Percentiles rank a stretch among this genome's conserved stretches.
phyloP scores from a whole-genome alignment of 108 stramenopile species.

The Schizochytrium sp. region DNA sequence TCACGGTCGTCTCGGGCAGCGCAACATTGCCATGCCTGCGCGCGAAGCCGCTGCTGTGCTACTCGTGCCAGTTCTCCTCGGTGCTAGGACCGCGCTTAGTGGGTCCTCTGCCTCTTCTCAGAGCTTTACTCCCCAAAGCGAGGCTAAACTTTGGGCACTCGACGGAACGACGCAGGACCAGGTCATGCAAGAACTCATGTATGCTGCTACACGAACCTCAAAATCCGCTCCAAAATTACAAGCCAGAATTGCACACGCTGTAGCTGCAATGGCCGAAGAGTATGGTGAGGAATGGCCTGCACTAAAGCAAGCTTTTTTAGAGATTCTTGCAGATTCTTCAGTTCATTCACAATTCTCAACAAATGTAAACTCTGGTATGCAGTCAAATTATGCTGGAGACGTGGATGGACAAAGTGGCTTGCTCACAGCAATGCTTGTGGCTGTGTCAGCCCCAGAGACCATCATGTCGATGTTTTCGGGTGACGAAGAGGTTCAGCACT shows the following conservation, averaged over 20 bases:
- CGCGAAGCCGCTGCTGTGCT: conserved; percentile 28
- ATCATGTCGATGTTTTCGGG: background rate
- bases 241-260: background rate
- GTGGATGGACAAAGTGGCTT: no score
- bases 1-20: no score
- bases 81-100: background rate
- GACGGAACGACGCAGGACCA: background rate
- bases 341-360: no score
- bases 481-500: background rate
- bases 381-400: no score
- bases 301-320: background rate
- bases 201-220: background rate
- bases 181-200: background rate
- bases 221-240: background rate
- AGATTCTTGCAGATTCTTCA: background rate
- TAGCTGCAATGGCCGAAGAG: background rate
- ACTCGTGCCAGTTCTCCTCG: conserved; percentile 10
- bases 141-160: background rate
- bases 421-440: background rate
- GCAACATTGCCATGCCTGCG: background rate
- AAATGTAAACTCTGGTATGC: no score
- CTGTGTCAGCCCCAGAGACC: background rate
- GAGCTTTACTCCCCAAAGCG: no score
- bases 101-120: background rate
- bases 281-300: conserved; percentile 16